These are phyloP conservation scores for Bryoerythrophyllum caledonicum DNA, from an alignment of 225 moss, liverwort and hornwort genomes.

Conservation along the genomic window DNA sequence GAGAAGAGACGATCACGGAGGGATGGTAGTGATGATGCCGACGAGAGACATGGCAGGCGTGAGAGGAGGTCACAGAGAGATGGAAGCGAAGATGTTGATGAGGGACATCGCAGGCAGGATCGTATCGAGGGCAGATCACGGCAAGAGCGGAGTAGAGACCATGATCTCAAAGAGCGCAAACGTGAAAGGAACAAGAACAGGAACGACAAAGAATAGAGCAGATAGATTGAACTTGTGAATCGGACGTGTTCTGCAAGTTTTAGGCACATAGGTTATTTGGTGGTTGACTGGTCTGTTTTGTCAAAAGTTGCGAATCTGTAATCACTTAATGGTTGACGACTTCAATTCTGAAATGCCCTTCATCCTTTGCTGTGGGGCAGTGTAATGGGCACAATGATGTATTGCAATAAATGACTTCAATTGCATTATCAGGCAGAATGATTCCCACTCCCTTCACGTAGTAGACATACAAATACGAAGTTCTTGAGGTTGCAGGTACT, in stretches of 20 bases:
- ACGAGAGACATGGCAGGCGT: constrained; percentile 6
- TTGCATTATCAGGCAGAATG: not conserved
- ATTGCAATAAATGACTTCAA: not conserved
- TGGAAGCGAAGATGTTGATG: constrained; percentile 15
- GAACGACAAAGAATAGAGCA: constrained; percentile 20
- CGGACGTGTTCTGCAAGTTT: not conserved
- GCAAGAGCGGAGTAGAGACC: constrained; percentile 23
- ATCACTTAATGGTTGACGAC: not conserved
- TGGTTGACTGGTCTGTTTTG: not conserved
- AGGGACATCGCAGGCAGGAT: constrained; percentile 15
- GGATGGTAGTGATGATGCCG: constrained; percentile 12
- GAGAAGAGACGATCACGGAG: constrained; percentile 24
- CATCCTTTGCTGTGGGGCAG: not conserved
- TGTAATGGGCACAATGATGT: too few relatives aligned
- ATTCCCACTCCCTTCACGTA: not conserved
- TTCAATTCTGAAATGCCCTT: not conserved
- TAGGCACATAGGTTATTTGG: not conserved
- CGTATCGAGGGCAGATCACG: constrained; percentile 12
- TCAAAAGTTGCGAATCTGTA: not conserved
- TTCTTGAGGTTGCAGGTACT: not conserved
- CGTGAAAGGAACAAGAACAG: constrained; percentile 22
- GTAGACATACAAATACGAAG: not conserved
- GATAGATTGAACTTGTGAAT: not conserved
- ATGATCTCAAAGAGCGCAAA: constrained; percentile 29
- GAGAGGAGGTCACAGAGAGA: constrained; percentile 25